Percentiles rank a stretch among this genome's conserved stretches.
phyloP scores from a whole-genome alignment of 148 eudicot species.

The Arbutus unedo region DNA sequence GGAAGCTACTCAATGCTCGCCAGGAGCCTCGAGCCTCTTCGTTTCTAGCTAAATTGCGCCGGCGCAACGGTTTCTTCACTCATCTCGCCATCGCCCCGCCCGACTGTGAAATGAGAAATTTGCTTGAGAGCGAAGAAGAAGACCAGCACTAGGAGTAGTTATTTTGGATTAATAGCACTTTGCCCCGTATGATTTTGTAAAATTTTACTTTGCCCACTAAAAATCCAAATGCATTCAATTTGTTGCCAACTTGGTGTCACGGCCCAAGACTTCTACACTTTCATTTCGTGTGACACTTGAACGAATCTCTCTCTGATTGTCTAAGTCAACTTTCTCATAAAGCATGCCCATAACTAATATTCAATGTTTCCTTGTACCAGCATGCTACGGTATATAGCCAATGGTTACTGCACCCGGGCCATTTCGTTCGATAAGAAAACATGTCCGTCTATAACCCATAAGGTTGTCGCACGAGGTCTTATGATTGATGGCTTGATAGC shows the following conservation, averaged over 20 bases:
- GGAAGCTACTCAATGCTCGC: not conserved
- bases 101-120: not conserved
- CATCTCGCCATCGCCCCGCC: not conserved
- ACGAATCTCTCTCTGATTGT: too few species aligned
- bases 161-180: not conserved
- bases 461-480: too few species aligned
- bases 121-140: not conserved
- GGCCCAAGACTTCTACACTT: too few species aligned
- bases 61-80: not conserved
- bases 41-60: not conserved
- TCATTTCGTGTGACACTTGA: too few species aligned
- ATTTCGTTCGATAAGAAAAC: too few species aligned
- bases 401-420: too few species aligned
- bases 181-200: not conserved
- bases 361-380: too few species aligned
- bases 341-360: too few species aligned
- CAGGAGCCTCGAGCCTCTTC: not conserved
- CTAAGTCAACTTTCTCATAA: too few species aligned
- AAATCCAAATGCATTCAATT: not conserved
- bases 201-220: not conserved
- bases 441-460: too few species aligned
- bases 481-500: too few species aligned
- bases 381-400: too few species aligned
- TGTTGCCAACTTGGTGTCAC: not conserved
- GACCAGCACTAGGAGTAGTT: not conserved